Evolutionary conservation across 2,329 filamentous ascomycete species (phyloP), one percentile per base, ranked within the genome.

Genomic region (Aspergillus fumigatiaffinis): DNA sequence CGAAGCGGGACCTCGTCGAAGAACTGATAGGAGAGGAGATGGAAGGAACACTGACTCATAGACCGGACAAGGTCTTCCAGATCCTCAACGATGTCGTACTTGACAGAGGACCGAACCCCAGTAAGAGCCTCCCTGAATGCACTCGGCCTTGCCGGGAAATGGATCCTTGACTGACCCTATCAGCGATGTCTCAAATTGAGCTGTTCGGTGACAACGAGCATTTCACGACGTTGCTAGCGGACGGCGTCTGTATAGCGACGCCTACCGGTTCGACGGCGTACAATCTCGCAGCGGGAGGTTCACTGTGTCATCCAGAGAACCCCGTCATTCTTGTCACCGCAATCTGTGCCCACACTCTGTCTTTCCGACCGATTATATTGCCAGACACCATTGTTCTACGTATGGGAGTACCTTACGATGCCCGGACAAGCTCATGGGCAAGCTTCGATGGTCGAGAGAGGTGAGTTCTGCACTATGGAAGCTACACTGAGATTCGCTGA

Each of bases 31-130:
- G 91, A 4, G 90, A 93, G 69, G 91, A 93, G 76, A 85, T 85
- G 50, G 91, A 92, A 49, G 89, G 95, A 66, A 86, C 89, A 65
- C 85, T 88, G 64, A 97, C 93, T 0, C 94, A 97, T 77, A 83
- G 80, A 46, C 92, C 92, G 0, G 91, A 94, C 66, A 86, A 87
- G 42, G 92, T 90, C 1, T 91, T 87, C 72, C 91, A 96, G 73
- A 96, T 97, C 57, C 78, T 99, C 60, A 99, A 99, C 68, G 94
- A 99, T 72, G 87, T 97, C n/a, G 93, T 99, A 8, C 86, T 97
- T 29, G 94, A 99, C 69, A 84, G 94, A 20, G 94, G 94, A 0
- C 94, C 94, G 6, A 97, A 95, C 73, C 87, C 93, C 49, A 96
- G 89, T 91, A 78, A 79, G n/a, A 52, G 23, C 29, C 28, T n/a